These are phyloP conservation scores for Leishmania aethiopica DNA, from an alignment of 208 protist genomes.

Conservation along the genomic window DNA sequence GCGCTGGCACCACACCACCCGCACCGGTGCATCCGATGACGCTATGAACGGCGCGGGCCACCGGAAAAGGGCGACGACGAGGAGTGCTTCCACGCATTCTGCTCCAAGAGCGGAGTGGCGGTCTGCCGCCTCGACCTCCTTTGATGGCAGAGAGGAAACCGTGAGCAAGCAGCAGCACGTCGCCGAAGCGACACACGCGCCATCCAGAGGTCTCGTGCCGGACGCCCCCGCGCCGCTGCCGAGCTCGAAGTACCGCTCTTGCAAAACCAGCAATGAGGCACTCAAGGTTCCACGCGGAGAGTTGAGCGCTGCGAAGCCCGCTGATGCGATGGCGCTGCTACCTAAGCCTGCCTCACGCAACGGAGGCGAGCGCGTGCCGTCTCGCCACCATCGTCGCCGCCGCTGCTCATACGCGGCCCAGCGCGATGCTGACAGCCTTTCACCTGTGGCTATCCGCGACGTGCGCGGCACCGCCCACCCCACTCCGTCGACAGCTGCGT, in stretches of 20 bases:
- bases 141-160: slow-evolving; percentile 1
- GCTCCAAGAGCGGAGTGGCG: neutral
- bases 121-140: slow-evolving; percentile 6
- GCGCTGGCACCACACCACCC: neutral
- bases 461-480: too few relatives aligned
- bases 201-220: neutral
- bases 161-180: neutral
- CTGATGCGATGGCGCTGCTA: neutral
- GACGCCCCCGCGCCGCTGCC: slow-evolving; percentile 10
- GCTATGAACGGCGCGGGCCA: neutral
- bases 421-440: neutral
- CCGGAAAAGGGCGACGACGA: too few relatives aligned
- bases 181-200: neutral
- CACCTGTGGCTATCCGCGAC: neutral
- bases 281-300: neutral
- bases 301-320: neutral
- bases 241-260: neutral
- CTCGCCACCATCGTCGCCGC: neutral
- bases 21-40: neutral
- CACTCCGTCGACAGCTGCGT: neutral
- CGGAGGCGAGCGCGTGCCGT: neutral
- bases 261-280: neutral
- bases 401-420: neutral
- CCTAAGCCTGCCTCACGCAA: neutral
- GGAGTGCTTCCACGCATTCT: neutral